phyloP scores from a whole-genome alignment of 1,284 basidiomycete species.

The Sporisorium scitamineum region DNA sequence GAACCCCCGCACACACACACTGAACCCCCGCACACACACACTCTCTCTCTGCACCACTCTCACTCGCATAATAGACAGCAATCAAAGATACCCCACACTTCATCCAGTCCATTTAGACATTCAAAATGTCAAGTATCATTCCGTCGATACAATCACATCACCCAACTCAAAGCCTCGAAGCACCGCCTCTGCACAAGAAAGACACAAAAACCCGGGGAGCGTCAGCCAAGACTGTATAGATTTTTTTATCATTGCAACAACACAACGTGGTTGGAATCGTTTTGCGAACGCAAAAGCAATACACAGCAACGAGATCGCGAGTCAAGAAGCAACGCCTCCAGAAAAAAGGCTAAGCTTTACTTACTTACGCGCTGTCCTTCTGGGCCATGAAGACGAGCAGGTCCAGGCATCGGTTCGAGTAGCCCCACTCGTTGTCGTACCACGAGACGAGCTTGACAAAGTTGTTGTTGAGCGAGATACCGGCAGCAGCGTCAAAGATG shows the following conservation, averaged over 20 bases:
- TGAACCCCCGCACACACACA: neutral
- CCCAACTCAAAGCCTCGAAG: conserved; percentile 10
- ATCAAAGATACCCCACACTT: neutral
- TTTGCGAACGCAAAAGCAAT: neutral
- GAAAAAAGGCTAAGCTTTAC: conserved; percentile 3
- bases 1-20: too few species aligned
- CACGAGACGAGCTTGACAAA: conserved; percentile 96
- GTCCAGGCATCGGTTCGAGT: conserved; percentile 94
- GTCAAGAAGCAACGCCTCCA: conserved; percentile 6
- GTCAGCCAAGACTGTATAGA: conserved; percentile 1
- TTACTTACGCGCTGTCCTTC: conserved; percentile 70
- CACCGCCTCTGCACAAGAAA: conserved; percentile 11
- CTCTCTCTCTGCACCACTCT: neutral
- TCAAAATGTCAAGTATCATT: neutral
- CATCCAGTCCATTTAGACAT: conserved; percentile 2
- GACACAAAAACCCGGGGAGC: neutral
- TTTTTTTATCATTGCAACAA: conserved; percentile 8
- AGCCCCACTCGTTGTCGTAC: conserved; percentile 89
- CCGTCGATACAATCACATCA: neutral
- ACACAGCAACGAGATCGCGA: conserved; percentile 1
- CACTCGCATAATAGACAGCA: neutral
- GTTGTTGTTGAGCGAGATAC: conserved; percentile 90
- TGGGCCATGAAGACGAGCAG: conserved; percentile 85
- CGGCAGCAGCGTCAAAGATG: conserved; percentile 83
- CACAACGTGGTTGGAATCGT: neutral